A percentile compares a stretch with the other conserved stretches of the same genome.
These are phyloP conservation scores for Stachybotrys echinatus DNA, from an alignment of 2,329 filamentous ascomycete genomes.

Conservation along the genomic window DNA sequence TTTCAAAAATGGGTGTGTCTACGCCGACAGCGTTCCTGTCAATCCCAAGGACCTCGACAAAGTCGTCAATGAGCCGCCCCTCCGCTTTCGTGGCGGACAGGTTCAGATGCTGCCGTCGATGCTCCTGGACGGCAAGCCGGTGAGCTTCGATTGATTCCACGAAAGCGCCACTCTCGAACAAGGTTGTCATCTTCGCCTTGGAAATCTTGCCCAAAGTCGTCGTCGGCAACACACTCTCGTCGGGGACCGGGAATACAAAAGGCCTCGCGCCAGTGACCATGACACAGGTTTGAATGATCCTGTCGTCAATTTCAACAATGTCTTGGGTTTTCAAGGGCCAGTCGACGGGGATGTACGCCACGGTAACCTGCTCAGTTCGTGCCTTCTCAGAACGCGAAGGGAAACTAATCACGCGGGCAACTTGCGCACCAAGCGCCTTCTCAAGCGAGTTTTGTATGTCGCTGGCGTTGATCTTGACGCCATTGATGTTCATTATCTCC, in stretches of 20 bases:
- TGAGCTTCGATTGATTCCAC: background rate
- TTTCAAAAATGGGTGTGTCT: constrained; percentile 20
- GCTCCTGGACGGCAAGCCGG: background rate
- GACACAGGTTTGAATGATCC: constrained; percentile 1
- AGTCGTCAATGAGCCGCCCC: constrained; percentile 1
- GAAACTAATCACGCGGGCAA: constrained; percentile 30
- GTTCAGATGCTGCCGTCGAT: constrained; percentile 6
- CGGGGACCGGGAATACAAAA: constrained; percentile 1
- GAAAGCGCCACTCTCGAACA: constrained; percentile 4
- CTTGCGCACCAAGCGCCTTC: constrained; percentile 6
- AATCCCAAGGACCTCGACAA: background rate
- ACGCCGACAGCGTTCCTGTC: constrained; percentile 6
- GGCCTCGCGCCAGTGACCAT: background rate
- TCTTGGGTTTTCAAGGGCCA: background rate
- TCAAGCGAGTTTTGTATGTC: constrained; percentile 35
- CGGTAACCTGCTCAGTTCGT: constrained; percentile 30
- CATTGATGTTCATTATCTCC: constrained; percentile 41
- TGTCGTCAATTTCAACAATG: constrained; percentile 1
- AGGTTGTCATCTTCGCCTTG: constrained; percentile 22
- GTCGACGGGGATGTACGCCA: constrained; percentile 25
- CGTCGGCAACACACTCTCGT: constrained; percentile 1
- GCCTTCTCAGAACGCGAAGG: constrained; percentile 8
- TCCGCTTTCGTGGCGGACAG: constrained; percentile 10
- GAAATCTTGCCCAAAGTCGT: constrained; percentile 36
- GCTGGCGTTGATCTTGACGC: constrained; percentile 31